Base-by-base conservation (phyloP, 2,329 filamentous ascomycete species). In the Ceratocystis lukuohia region DNA sequence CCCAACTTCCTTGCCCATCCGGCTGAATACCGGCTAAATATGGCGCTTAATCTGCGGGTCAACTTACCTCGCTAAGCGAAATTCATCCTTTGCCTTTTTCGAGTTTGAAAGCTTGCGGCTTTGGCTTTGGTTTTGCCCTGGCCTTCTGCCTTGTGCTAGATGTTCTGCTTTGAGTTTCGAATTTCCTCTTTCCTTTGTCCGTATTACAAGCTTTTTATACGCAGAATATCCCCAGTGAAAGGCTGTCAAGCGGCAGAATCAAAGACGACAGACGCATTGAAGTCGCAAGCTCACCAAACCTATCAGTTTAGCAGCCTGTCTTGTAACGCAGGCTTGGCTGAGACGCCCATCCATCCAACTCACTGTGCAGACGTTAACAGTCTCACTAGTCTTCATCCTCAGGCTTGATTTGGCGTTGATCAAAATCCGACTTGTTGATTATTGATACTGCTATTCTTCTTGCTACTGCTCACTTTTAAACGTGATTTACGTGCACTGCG, bases 31-130 rank as follows among this genome's bases (percentile, higher is more conserved):
- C 61, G 61, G 61, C n/a, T 62, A 62, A 30, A 25, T 28, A 15
- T 1, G 1, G 5, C 48, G 56, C 56, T 59, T 59, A 59, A 59
- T 59, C 30, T 8, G 12, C 10, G 56, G 56, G 56, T 59, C 28
- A 59, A 59, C 22, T 25, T 37, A 8, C 56, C 56, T 59, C 17
- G 17, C 56, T n/a, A 37, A 59, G 28, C 56, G 25, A 15, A 59
- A 59, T n/a, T 37, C 56, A 59, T 59, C 17, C 56, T 59, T 59
- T 28, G 48, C 22, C 56, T 33, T 59, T 30, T 30, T 37, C 30
- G 17, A 59, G 28, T 37, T 59, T 33, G 56, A 59, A 59, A 59
- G 53, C 53, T 59, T 59, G 53, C 37, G 37, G 37, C 25, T n/a
- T 59, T 20, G 28, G 53, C 53, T 59, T 59, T 33, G 28, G 8